These are phyloP conservation scores for Camelina sativa DNA, from an alignment of 345 rosid genomes.

Conservation along the genomic window DNA sequence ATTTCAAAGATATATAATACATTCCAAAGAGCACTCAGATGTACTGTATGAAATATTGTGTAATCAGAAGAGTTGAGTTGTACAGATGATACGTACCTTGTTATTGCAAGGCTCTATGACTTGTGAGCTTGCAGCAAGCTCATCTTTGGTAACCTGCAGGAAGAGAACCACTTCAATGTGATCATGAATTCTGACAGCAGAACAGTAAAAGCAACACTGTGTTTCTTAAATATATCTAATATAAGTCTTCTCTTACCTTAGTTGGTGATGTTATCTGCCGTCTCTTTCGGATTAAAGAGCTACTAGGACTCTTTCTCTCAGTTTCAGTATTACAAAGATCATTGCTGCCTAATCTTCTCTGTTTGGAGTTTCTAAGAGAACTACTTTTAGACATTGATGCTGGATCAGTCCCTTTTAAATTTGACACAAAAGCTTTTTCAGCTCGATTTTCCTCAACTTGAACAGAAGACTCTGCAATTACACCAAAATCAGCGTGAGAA, in stretches of 20 bases:
- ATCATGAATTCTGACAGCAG: constrained; percentile 44
- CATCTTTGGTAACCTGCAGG: constrained; percentile 59
- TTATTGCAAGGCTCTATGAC: constrained; percentile 50
- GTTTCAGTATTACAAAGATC: constrained; percentile 48
- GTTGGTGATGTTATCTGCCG: constrained; percentile 63
- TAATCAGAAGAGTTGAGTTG: constrained; percentile 6
- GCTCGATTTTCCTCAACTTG: constrained; percentile 57
- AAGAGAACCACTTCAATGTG: constrained; percentile 40
- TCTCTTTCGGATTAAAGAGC: constrained; percentile 53
- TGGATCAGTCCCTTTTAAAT: constrained; percentile 52
- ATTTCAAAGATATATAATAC: constrained; percentile 20
- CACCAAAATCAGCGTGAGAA: constrained; percentile 30
- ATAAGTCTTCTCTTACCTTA: constrained; percentile 52
- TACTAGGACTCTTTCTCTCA: constrained; percentile 49
- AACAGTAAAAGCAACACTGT: constrained; percentile 18
- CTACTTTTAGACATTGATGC: constrained; percentile 51
- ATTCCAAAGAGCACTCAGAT: constrained; percentile 17
- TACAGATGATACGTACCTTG: constrained; percentile 49
- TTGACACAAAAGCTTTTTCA: constrained; percentile 49
- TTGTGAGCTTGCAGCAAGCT: constrained; percentile 48
- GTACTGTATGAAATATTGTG: constrained; percentile 17
- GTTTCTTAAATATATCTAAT: background rate
- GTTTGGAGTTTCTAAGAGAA: constrained; percentile 49
- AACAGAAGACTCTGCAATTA: constrained; percentile 58
- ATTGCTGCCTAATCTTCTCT: constrained; percentile 47